phyloP scores from a whole-genome alignment of 2,329 filamentous ascomycete species.

The Penicillium oxalicum region DNA sequence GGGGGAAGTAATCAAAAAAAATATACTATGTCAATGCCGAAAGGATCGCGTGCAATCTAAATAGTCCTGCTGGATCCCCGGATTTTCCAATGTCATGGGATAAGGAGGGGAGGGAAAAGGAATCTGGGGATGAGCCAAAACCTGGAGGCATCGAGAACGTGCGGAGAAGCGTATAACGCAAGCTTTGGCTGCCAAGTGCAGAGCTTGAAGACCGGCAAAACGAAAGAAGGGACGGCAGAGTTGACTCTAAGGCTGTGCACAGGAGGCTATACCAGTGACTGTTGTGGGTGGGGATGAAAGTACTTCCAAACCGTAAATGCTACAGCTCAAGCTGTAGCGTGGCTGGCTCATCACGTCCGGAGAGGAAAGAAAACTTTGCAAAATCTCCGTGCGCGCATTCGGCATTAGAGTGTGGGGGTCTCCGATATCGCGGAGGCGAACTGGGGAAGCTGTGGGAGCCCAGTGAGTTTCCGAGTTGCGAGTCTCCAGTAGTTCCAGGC shows the following conservation, averaged over 20 bases:
- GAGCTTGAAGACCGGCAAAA: conserved; percentile 14
- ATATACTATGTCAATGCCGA: too few relatives aligned
- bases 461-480: conserved; percentile 1
- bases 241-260: background rate
- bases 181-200: background rate
- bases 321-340: background rate
- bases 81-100: conserved; percentile 3
- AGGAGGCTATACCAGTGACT: background rate
- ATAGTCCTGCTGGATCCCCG: conserved; percentile 13
- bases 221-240: conserved; percentile 5
- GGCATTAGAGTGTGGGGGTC: conserved; percentile 4
- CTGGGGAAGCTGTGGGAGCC: background rate
- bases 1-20: too few relatives aligned
- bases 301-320: too few relatives aligned
- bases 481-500: background rate
- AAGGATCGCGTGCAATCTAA: conserved; percentile 7
- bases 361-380: conserved; percentile 1
- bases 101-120: conserved; percentile 6
- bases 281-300: background rate
- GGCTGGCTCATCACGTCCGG: background rate
- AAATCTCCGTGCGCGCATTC: background rate
- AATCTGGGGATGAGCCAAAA: conserved; percentile 15
- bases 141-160: conserved; percentile 11
- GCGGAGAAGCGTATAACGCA: conserved; percentile 19
- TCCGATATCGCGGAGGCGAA: conserved; percentile 6